A percentile compares a stretch with the other conserved stretches of the same genome.
Conservation (phyloP, 2,329 filamentous ascomycete genomes). For the Claviceps arundinis region DNA sequence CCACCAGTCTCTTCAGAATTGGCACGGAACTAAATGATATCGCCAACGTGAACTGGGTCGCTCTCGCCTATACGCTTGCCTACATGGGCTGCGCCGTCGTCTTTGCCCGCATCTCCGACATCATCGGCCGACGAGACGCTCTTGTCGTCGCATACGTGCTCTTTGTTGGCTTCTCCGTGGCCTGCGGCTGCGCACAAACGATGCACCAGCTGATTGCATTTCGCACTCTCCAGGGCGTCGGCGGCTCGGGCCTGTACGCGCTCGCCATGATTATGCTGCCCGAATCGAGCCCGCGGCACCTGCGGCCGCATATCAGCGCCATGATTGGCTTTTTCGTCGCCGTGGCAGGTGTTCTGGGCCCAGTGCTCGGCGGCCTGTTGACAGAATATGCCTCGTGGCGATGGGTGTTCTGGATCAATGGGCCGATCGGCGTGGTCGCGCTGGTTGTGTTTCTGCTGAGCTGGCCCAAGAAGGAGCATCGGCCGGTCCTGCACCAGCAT, state of each 20-base stretch:
- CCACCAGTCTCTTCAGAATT: constrained; percentile 44
- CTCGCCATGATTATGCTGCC: constrained; percentile 42
- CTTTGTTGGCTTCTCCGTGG: constrained; percentile 44
- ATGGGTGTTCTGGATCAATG: constrained; percentile 49
- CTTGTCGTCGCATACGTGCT: constrained; percentile 37
- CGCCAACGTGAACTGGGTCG: constrained; percentile 37
- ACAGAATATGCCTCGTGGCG: constrained; percentile 37
- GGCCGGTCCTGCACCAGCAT: constrained; percentile 24
- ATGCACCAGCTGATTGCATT: constrained; percentile 33
- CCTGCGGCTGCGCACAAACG: constrained; percentile 27
- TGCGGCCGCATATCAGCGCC: constrained; percentile 30
- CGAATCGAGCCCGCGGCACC: constrained; percentile 30
- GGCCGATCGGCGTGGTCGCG: constrained; percentile 34
- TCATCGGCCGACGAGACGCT: constrained; percentile 38
- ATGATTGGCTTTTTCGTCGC: constrained; percentile 36
- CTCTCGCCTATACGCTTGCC: constrained; percentile 40
- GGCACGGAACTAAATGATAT: constrained; percentile 35
- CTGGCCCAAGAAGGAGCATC: constrained; percentile 33
- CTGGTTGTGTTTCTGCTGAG: constrained; percentile 31
- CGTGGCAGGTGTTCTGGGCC: constrained; percentile 35
- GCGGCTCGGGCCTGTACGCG: constrained; percentile 38
- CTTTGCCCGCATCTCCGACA: constrained; percentile 40
- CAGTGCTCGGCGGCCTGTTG: constrained; percentile 36
- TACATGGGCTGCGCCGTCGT: constrained; percentile 45
- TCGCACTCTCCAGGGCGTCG: constrained; percentile 36